Base-by-base conservation (phyloP, 306 rosid species). In the Prunus mira region DNA sequence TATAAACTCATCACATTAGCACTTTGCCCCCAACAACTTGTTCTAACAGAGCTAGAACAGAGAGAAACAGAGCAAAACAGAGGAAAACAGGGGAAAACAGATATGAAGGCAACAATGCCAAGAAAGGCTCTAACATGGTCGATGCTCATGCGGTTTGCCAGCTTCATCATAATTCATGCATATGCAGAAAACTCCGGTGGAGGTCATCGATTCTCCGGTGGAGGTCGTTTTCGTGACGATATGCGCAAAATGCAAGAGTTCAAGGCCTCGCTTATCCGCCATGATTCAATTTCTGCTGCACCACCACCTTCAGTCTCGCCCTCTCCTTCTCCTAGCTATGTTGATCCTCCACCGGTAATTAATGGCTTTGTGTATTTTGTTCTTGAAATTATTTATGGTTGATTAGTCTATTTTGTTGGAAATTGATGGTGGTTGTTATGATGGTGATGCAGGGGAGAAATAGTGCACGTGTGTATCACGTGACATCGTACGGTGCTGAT, bases 401-500 rank as follows among this genome's bases (percentile, higher is more conserved):
- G 52, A 28, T 15, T 11, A 3, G 49, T 30, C 32, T 30, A 3
- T 25, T 14, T 58, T 25, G 77, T 57, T 73, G 76, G 60, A 74
- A 72, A 52, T 41, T 38, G 41, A 22, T 13, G 20, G 50, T 46
- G 25, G 18, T 22, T 72, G 66, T 22, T 25, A 6, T 30, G 76
- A 2, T 34, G 61, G 18, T 74, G 80, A n/a, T 82, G 82, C 77
- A 91, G 96, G 93, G 74, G 75, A 69, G 32, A 76, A 54, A 9
- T 32, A 80, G 82, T 73, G 49, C 87, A 56, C 78, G 82, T 6
- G 89, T 84, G 46, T 90, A 85, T 79, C 87, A 9, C 70, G 92
- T 87, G 65, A 95, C 96, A 34, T 65, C 87, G 0, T 95, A 86
- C 69, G 99, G 99, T 4, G 97, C 96, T 43, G 99, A 95, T 79